Conservation (phyloP, 192 early-diverging fungal genomes). For the Kickxella alabastrina region DNA sequence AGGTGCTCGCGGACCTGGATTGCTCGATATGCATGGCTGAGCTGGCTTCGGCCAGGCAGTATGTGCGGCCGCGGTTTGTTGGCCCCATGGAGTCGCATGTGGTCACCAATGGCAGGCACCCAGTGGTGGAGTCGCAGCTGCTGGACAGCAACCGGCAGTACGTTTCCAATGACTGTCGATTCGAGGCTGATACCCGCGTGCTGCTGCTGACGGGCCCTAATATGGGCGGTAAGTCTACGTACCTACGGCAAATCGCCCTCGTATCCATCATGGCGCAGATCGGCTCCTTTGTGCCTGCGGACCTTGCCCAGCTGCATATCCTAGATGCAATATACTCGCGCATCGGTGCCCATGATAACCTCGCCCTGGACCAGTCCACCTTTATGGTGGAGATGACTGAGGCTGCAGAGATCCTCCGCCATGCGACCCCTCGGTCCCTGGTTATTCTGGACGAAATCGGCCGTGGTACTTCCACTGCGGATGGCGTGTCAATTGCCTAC, state of each 20-base stretch:
- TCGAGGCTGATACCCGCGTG: slow-evolving; percentile 24
- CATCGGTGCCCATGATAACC: slow-evolving; percentile 67
- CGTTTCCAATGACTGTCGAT: slow-evolving; percentile 55
- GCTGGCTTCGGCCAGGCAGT: slow-evolving; percentile 53
- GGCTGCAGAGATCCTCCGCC: slow-evolving; percentile 72
- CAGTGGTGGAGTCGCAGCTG: slow-evolving; percentile 57
- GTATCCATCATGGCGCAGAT: slow-evolving; percentile 79
- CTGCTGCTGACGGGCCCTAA: slow-evolving; percentile 83
- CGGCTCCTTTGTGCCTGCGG: slow-evolving; percentile 80
- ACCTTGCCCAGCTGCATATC: slow-evolving; percentile 68
- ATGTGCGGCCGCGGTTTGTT: slow-evolving; percentile 53
- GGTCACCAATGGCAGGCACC: slow-evolving; percentile 54
- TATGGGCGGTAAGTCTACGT: slow-evolving; percentile 88
- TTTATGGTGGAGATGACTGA: slow-evolving; percentile 92
- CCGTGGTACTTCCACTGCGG: slow-evolving; percentile 55
- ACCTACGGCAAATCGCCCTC: slow-evolving; percentile 75
- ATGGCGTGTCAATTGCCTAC: slow-evolving; percentile 70
- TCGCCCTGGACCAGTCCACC: slow-evolving; percentile 66
- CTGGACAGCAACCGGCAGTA: slow-evolving; percentile 51
- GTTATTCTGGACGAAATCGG: slow-evolving; percentile 94
- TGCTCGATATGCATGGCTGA: slow-evolving; percentile 61
- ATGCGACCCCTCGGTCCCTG: slow-evolving; percentile 62
- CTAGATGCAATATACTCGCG: slow-evolving; percentile 70
- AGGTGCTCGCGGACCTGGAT: slow-evolving; percentile 64
- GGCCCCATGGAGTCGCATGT: background rate